Base-by-base conservation (phyloP, 805 yeast species). In the Metschnikowia corniflorae region DNA sequence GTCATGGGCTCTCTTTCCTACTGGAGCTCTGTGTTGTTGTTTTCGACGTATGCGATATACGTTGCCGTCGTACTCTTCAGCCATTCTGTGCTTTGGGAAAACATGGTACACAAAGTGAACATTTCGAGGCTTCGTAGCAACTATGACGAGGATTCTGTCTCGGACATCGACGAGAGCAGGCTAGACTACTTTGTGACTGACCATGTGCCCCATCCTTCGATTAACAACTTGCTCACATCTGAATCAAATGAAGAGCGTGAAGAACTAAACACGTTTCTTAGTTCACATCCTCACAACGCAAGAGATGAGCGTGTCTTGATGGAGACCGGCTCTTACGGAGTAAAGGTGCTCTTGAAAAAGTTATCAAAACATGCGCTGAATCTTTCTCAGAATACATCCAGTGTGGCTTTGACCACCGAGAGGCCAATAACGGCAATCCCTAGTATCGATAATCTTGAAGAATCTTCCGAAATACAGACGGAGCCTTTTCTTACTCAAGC, bases 21-120 rank as follows among this genome's bases (percentile, higher is more conserved):
- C 10, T 51, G 67, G 57, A 83, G 80, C 47, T 81, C 94, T 39
- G 33, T 73, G 0, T 41, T 70, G 7, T 72, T 89, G 74, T 63
- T 83, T 7, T 39, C 55, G 0, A 53, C 78, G 6, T 88, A 89
- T 54, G 42, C 73, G 1, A 40, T 54, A 0, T 89, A 86, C 51
- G 86, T 86, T 3, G 38, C 63, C 0, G 61, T 58, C 42, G 80
- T 57, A 69, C 74, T 50, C 9, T 46, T 41, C 33, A 37, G 40
- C 16, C 51, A 48, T 31, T 37, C 44, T 2, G 40, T 43, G 15
- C 36, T 46, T 14, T 32, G 38, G 28, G 40, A 37, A 15, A 36
- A 33, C 14, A 31, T 37, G 18, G 30, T 37, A 10, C 36, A 34
- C 18, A 31, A 30, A 12, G 26, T 35, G 9, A 43, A 32, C 23